Evolutionary conservation across 371 early-diverging fungal genomes (phyloP), one percentile per base, ranked within the genome.

Genomic region (Capillidium heterosporum): DNA sequence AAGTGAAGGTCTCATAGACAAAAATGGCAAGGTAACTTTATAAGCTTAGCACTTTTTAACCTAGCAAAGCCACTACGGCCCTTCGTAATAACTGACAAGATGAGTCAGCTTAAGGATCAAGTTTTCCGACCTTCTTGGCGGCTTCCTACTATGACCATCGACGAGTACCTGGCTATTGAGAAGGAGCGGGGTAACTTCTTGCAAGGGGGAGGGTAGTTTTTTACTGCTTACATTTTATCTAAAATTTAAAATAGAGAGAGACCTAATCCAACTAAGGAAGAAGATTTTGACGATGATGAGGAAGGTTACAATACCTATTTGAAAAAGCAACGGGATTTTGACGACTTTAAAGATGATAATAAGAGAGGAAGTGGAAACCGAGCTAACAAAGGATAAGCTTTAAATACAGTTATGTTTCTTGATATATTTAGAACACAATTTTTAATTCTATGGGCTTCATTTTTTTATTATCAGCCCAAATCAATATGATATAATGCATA

Each of bases 71-170:
- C 78, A 13, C 62, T 88, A 46, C 81, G 84, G 32, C 94, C 96
- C 7, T 97, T 97, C 72, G 76, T 88, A 28, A 77, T 97, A 32
- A 86, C 87, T 1, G 83, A 70, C 56, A 68, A 85, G 57, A 75
- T 89, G 13, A 73, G 82, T 57, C 76, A 77, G 44, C 61, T 92
- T 42, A 74, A 68, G 59, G 72, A 87, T 40, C 73, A 77, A 26
- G 95, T 95, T 8, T 97, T 96, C 66, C 61, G 87, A 8, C 91
- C 89, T 0, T 80, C 87, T 1, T 83, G 86, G 66, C 83, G 78
- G 32, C 65, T 97, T 56, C 98, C 98, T 1, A 95, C 96, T 2
- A 96, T 95, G 96, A 74, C 91, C 0, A 82, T 97, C 54, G 98
- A 97, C 47, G 85, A 96, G 67, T 97, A 91, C 59, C 62, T 96